A percentile compares a stretch with the other conserved stretches of the same genome.
Conservation (phyloP, 139 green algal genomes). For the Ettlia oleoabundans region DNA sequence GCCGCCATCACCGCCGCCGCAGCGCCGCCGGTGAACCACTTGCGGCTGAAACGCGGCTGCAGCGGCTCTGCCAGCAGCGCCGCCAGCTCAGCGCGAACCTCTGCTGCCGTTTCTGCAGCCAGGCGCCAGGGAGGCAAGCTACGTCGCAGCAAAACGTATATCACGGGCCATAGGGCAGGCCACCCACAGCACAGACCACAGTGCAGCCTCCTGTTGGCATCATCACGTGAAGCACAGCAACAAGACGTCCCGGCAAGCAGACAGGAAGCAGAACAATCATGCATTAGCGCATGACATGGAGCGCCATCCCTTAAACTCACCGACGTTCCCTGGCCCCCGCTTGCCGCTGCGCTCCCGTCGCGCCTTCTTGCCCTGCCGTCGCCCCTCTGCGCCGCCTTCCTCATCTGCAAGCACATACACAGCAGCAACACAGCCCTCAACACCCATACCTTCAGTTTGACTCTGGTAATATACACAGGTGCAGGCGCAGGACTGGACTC, state of each 20-base stretch:
- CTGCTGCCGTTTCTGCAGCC: slow-evolving; percentile 14
- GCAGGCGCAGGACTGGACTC: too few relatives aligned
- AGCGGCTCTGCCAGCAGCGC: slow-evolving; percentile 52
- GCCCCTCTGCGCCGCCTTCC: slow-evolving; percentile 20
- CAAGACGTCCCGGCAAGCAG: background rate
- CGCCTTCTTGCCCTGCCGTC: slow-evolving; percentile 32
- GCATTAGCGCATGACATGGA: background rate
- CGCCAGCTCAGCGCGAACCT: slow-evolving; percentile 47
- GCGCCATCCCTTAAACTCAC: background rate
- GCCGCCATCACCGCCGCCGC: slow-evolving; percentile 41
- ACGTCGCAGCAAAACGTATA: background rate
- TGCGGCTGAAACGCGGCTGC: slow-evolving; percentile 52
- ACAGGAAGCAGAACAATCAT: background rate
- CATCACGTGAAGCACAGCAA: background rate
- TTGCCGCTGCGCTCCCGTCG: slow-evolving; percentile 8
- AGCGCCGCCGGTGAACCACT: slow-evolving; percentile 60
- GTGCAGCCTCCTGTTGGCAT: background rate
- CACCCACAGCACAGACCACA: too few relatives aligned
- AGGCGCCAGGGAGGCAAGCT: background rate
- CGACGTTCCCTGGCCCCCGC: background rate
- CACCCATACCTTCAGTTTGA: too few relatives aligned
- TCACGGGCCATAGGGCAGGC: too few relatives aligned
- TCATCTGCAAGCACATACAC: slow-evolving; percentile 13
- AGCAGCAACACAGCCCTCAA: background rate
- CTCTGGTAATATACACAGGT: too few relatives aligned